Base-by-base conservation (phyloP, 2,329 filamentous ascomycete genomes). In the Neurospora crassa region DNA sequence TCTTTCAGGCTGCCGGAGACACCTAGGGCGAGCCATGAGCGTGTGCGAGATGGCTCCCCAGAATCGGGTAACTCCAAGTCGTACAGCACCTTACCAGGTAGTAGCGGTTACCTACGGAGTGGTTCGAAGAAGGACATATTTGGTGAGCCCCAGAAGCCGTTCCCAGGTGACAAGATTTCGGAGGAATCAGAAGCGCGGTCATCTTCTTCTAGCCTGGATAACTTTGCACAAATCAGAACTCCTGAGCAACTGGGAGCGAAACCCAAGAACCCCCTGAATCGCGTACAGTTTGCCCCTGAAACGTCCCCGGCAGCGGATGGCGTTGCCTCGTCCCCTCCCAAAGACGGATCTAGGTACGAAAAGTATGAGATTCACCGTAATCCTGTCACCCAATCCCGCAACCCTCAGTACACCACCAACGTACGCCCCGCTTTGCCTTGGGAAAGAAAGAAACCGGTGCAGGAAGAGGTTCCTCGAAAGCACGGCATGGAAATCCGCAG, bases 401-500 rank as follows among this genome's bases (percentile, higher is more conserved):
- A 97, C 78, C 89, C 94, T 5, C 86, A 85, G 20, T 97, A 97
- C 81, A 93, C 88, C 2, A 88, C 86, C 70, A 97, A 96, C 76
- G 77, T 82, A 20, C 78, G 83, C 4, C 76, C 80, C 16, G 79
- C 53, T 63, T 24, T 63, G 24, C 53, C 53, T 7, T 63, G 53
- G 53, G 53, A 63, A 29, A 63, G 53, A 63, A 82, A 2, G 71
- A 75, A 79, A 70, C 75, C 79, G 11, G 70, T 77, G 72, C 74
- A 79, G 68, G 83, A 85, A 24, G 81, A 84, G 7, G 82, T 85
- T 47, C 87, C 87, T 67, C 90, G 85, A 74, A 94, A 92, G 81
- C 89, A 96, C 77, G 93, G 92, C 24, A 86, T 93, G 74, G 94
- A 97, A 80, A 89, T 97, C 74, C 89, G 94, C 75, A 84, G 92